Evolutionary conservation across 208 protist species (phyloP), one percentile per base, ranked within the genome.

Genomic region (Balamuthia mandrillaris): DNA sequence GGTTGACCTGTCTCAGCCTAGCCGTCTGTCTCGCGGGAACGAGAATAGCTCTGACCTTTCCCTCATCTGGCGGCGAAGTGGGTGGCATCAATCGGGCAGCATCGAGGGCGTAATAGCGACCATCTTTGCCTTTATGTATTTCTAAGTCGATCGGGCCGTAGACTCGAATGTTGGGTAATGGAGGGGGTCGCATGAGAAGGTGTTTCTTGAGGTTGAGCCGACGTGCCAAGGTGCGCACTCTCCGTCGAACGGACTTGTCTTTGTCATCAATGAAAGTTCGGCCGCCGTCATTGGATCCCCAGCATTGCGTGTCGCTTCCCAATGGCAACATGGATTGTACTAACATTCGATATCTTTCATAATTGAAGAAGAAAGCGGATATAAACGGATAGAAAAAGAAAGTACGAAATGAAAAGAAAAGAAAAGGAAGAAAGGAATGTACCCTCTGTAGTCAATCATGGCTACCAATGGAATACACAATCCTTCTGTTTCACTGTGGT

Each of bases 401-500:
- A n/a, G n/a, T n/a, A n/a, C n/a, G n/a, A n/a, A n/a, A n/a, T n/a
- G n/a, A n/a, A n/a, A n/a, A n/a, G n/a, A n/a, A n/a, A n/a, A n/a
- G n/a, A n/a, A n/a, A n/a, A n/a, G n/a, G n/a, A n/a, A n/a, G n/a
- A n/a, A n/a, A n/a, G n/a, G n/a, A n/a, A n/a, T n/a, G n/a, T n/a
- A n/a, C 47, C 72, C 72, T 75, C 72, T 29, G 16, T 81, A 81
- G 51, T 81, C 72, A 35, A 81, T 81, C 72, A 81, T 81, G 33
- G 72, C 41, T 39, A 61, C 72, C 2, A 81, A 35, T 0, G 72
- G 72, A 24, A 81, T 2, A 35, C 72, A 60, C 3, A 81, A 49
- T 24, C 72, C 72, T 44, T 81, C 72, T 35, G 41, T 61, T 4
- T 49, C 72, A 39, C 72, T 60, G 6, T 81, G 47, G 29, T 81